These are phyloP conservation scores for Metroxylon sagu DNA, from an alignment of 176 grass and related monocot genomes.

Conservation along the genomic window DNA sequence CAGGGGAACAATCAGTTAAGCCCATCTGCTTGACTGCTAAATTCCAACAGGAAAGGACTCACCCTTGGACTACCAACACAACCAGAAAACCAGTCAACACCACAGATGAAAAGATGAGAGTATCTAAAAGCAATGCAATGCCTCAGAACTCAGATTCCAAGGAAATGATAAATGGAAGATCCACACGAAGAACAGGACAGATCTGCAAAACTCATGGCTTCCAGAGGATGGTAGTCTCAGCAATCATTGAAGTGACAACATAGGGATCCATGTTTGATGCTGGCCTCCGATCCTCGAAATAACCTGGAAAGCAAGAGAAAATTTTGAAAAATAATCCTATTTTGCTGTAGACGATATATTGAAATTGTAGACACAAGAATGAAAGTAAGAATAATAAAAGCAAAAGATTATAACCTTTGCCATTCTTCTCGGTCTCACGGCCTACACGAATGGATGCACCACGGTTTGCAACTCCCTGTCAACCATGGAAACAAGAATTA, in stretches of 20 bases:
- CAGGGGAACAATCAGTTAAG: too few relatives aligned
- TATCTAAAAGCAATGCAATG: too few relatives aligned
- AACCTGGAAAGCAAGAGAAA: slow-evolving; percentile 1
- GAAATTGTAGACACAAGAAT: not conserved
- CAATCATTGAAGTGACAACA: slow-evolving; percentile 10
- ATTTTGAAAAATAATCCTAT: not conserved
- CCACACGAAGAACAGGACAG: too few relatives aligned
- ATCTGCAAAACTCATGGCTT: not conserved
- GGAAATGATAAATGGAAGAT: too few relatives aligned
- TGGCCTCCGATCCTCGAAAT: slow-evolving; percentile 11
- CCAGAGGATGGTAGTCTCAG: slow-evolving; percentile 5
- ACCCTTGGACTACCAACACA: too few relatives aligned
- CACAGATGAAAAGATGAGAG: too few relatives aligned
- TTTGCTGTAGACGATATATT: not conserved
- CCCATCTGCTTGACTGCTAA: too few relatives aligned
- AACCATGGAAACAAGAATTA: not conserved
- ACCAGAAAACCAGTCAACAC: too few relatives aligned
- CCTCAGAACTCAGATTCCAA: too few relatives aligned
- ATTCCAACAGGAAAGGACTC: too few relatives aligned
- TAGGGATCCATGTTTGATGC: slow-evolving; percentile 19
- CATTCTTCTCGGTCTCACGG: slow-evolving; percentile 12
- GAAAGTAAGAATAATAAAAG: not conserved
- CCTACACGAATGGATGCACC: slow-evolving; percentile 12
- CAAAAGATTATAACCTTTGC: slow-evolving; percentile 2
- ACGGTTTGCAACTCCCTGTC: slow-evolving; percentile 8